Percentiles rank a stretch among this genome's conserved stretches.
phyloP scores from a whole-genome alignment of 805 yeast species.

The Henningerozyma blattae region DNA sequence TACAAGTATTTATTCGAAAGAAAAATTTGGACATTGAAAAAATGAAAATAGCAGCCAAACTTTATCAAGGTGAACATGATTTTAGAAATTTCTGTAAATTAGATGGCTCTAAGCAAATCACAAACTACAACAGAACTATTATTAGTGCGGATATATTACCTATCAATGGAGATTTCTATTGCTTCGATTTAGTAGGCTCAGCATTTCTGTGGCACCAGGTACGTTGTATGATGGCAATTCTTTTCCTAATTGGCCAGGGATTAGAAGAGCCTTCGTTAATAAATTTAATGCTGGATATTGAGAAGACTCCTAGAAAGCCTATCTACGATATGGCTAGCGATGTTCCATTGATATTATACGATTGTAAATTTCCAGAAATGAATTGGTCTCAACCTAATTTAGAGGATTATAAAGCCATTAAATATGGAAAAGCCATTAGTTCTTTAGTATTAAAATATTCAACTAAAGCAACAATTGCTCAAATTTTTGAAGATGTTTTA shows the following conservation, averaged over 20 bases:
- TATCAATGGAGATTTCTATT: constrained; percentile 35
- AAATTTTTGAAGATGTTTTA: constrained; percentile 33
- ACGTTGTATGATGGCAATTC: constrained; percentile 81
- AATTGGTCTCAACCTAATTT: constrained; percentile 40
- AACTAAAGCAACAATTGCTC: constrained; percentile 42
- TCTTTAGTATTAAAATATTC: constrained; percentile 45
- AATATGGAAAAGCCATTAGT: constrained; percentile 32
- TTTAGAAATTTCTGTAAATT: constrained; percentile 90
- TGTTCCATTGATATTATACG: constrained; percentile 73
- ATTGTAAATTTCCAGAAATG: constrained; percentile 63
- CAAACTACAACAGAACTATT: constrained; percentile 61
- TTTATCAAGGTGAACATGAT: constrained; percentile 63
- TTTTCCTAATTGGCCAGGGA: constrained; percentile 71
- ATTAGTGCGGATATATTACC: constrained; percentile 36
- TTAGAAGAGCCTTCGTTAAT: constrained; percentile 53
- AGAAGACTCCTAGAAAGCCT: constrained; percentile 54
- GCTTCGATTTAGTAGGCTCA: constrained; percentile 69
- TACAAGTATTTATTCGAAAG: constrained; percentile 65
- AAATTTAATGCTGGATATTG: constrained; percentile 44
- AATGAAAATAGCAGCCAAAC: constrained; percentile 59
- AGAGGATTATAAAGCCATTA: constrained; percentile 28
- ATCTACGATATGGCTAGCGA: constrained; percentile 83
- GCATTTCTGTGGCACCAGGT: constrained; percentile 99
- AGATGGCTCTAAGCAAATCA: constrained; percentile 88
- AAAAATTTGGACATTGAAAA: constrained; percentile 42